Evolutionary conservation across 2,329 filamentous ascomycete genomes (phyloP).

Genomic region (Colletotrichum ledebouriae): DNA sequence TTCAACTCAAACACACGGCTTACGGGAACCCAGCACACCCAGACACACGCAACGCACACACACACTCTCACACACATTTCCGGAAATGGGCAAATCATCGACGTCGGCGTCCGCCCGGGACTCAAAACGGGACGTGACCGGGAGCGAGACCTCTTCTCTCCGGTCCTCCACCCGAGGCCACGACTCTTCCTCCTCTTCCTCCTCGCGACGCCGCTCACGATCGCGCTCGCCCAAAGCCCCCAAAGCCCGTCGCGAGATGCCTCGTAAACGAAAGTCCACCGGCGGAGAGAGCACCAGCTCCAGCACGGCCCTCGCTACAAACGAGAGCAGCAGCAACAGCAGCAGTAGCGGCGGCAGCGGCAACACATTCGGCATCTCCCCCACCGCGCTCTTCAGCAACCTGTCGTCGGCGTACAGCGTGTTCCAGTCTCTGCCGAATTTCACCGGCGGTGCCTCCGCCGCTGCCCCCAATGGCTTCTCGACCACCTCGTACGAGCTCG

Average conservation of each 20-base stretch:
- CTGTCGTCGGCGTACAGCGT: conserved; percentile 31
- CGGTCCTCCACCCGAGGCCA: conserved; percentile 24
- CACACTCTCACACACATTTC: neutral
- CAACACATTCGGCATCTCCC: conserved; percentile 23
- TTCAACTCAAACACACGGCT: conserved; percentile 2
- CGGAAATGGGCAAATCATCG: conserved; percentile 26
- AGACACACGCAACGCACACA: neutral
- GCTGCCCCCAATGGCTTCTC: neutral
- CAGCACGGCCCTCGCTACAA: neutral
- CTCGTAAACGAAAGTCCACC: conserved; percentile 30
- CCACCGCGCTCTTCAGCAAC: conserved; percentile 29
- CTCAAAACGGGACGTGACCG: conserved; percentile 32
- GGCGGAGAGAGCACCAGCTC: neutral
- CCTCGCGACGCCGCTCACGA: conserved; percentile 25
- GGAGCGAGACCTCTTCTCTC: conserved; percentile 20
- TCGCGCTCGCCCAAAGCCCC: conserved; percentile 22
- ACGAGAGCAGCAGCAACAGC: neutral
- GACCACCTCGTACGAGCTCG: conserved; percentile 27
- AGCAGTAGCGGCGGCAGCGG: neutral
- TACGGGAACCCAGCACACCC: neutral
- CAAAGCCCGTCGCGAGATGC: conserved; percentile 26
- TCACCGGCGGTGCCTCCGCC: conserved; percentile 15
- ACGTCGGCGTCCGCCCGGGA: conserved; percentile 14
- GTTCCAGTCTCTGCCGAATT: conserved; percentile 31
- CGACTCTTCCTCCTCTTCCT: conserved; percentile 24